Base-by-base conservation (phyloP, 2,329 filamentous ascomycete genomes). In the Teratosphaeria viscida region DNA sequence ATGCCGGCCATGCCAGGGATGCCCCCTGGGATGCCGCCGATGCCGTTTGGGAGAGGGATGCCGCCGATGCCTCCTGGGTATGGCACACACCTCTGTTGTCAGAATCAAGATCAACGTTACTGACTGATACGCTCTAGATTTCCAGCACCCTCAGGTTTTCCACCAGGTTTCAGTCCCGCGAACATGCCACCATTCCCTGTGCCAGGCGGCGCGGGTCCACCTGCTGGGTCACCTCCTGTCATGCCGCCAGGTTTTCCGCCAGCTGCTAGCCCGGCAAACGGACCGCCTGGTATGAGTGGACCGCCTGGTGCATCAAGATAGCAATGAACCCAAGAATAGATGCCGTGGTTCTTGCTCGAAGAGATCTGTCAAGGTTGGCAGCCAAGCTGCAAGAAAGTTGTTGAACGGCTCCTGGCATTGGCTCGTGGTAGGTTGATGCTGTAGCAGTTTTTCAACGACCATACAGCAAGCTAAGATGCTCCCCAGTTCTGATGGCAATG, bases 171-270 rank as follows among this genome's bases (percentile, higher is more conserved):
- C 47, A 56, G 35, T 34, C 58, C 58, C 2, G 32, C 10, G 11
- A 59, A 59, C 37, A 34, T 57, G 37, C 57, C 57, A 43, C 57
- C 57, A 14, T 56, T 60, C 39, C 58, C 55, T 14, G 26, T 34
- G 6, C n/a, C 34, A 3, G 55, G 55, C 26, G 16, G 32, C 26
- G 34, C 34, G 4, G 55, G 16, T 27, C 34, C 53, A 32, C 53
- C 53, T 32, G 27, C 53, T 37, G 53, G 53, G 12, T 26, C 53
- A 61, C 68, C 68, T 43, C 68, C 70, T 10, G 56, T 54, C 37
- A 62, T 66, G 58, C 58, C 54, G 37, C 62, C 57, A n/a, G 63
- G 63, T 29, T 65, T 65, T 29, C 64, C 61, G 26, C 60, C 60
- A 54, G 64, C 67, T 49, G 43, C 43, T 19, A 49, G 43, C 19